phyloP scores from a whole-genome alignment of 2,329 filamentous ascomycete species.

The Stemphylium beticola region DNA sequence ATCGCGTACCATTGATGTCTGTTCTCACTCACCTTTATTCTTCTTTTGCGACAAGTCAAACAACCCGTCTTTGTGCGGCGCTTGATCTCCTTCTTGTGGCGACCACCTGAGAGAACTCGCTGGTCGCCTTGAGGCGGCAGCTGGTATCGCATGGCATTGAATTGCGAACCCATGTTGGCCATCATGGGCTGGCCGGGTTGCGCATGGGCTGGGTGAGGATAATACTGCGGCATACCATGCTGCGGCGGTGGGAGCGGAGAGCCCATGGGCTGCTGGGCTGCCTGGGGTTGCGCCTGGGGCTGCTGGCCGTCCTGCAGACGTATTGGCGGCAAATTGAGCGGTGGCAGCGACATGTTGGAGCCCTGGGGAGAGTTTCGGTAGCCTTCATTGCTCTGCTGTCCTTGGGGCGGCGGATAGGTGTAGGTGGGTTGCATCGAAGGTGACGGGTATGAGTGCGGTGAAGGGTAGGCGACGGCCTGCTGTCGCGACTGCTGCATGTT shows the following conservation, averaged over 20 bases:
- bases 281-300: constrained; percentile 36
- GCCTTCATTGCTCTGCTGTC: constrained; percentile 47
- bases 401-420: constrained; percentile 54
- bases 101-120: constrained; percentile 65
- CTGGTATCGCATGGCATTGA: constrained; percentile 60
- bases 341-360: constrained; percentile 52
- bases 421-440: constrained; percentile 58
- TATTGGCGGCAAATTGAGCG: constrained; percentile 59
- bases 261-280: constrained; percentile 54
- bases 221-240: constrained; percentile 60
- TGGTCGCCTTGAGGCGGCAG: constrained; percentile 58
- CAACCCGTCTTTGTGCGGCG: constrained; percentile 77
- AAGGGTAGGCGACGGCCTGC: constrained; percentile 49
- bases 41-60: constrained; percentile 62
- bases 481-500: constrained; percentile 40
- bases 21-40: constrained; percentile 69
- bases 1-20: constrained; percentile 33
- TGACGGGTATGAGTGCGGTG: constrained; percentile 58
- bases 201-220: constrained; percentile 51
- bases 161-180: constrained; percentile 56
- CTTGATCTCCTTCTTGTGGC: constrained; percentile 77
- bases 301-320: constrained; percentile 56
- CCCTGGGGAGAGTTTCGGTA: constrained; percentile 56
- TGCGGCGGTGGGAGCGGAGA: constrained; percentile 62
- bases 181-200: constrained; percentile 58